A percentile compares a stretch with the other conserved stretches of the same genome.
Conservation (phyloP, 75 land plant species). For the Selaginella moellendorffii region DNA sequence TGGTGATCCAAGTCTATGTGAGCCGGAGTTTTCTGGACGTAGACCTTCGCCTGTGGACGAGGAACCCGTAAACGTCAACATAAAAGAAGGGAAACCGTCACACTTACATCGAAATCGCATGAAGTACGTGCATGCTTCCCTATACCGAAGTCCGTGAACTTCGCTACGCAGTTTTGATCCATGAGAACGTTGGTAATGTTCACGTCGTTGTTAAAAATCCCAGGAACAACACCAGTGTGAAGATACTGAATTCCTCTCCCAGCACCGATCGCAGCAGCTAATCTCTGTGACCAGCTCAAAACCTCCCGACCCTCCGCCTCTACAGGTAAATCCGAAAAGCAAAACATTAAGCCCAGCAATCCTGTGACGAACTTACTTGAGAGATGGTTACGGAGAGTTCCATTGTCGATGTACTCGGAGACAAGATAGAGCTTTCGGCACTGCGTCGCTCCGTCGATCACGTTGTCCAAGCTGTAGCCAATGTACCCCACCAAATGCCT, state of each 20-base stretch:
- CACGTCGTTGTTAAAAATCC: slow-evolving; percentile 46
- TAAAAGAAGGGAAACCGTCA: neutral
- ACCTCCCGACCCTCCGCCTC: slow-evolving; percentile 1
- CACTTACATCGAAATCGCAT: neutral
- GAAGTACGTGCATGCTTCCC: slow-evolving; percentile 18
- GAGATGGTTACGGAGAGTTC: slow-evolving; percentile 44
- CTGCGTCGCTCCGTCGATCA: slow-evolving; percentile 23
- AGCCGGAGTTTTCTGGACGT: neutral
- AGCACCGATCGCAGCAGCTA: slow-evolving; percentile 57
- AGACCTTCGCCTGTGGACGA: slow-evolving; percentile 2
- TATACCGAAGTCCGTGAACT: slow-evolving; percentile 60
- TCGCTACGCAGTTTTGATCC: slow-evolving; percentile 59
- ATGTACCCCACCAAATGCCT: slow-evolving; percentile 60
- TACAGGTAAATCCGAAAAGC: neutral
- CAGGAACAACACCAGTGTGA: slow-evolving; percentile 77
- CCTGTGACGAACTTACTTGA: slow-evolving; percentile 41
- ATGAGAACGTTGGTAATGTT: slow-evolving; percentile 58
- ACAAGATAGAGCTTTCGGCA: slow-evolving; percentile 34
- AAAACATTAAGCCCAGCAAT: too few relatives aligned
- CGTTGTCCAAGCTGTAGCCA: slow-evolving; percentile 66
- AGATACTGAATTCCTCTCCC: slow-evolving; percentile 75
- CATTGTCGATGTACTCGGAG: slow-evolving; percentile 61
- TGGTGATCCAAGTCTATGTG: slow-evolving; percentile 11
- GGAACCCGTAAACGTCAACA: too few relatives aligned
- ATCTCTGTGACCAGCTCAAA: slow-evolving; percentile 52